Evolutionary conservation across 495 filamentous ascomycete genomes (phyloP).

Genomic region (Achaetomiella virescens): DNA sequence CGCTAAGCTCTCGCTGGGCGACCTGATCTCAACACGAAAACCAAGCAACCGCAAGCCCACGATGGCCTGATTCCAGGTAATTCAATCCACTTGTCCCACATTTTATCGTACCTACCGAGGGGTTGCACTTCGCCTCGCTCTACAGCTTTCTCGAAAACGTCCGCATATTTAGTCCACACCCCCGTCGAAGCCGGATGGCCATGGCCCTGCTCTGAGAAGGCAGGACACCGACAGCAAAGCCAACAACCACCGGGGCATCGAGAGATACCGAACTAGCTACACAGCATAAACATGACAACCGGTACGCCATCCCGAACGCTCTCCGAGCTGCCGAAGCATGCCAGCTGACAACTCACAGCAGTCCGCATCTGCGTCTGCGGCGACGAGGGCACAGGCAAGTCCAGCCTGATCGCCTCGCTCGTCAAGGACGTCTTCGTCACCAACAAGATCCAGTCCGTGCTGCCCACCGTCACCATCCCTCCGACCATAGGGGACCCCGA

Average conservation of each 20-base stretch:
- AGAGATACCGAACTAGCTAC: too few species aligned
- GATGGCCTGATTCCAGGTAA: slow-evolving; percentile 1
- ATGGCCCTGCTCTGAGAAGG: slow-evolving; percentile 3
- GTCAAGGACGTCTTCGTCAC: slow-evolving; percentile 94
- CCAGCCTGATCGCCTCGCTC: slow-evolving; percentile 66
- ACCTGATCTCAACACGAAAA: neutral
- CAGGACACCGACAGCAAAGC: neutral
- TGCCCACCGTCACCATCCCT: slow-evolving; percentile 90
- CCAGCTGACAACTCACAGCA: slow-evolving; percentile 28
- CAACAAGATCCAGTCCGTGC: slow-evolving; percentile 86
- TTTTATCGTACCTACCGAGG: neutral
- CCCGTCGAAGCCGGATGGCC: neutral
- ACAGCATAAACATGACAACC: slow-evolving; percentile 5
- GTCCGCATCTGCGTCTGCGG: slow-evolving; percentile 96
- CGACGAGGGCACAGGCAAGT: slow-evolving; percentile 74
- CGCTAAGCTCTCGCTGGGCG: neutral
- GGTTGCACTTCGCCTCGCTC: neutral
- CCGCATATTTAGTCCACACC: neutral
- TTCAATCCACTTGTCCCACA: neutral
- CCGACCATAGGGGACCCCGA: slow-evolving; percentile 82
- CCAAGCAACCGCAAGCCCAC: neutral
- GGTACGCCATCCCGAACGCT: neutral
- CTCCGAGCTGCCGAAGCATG: neutral
- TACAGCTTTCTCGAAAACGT: neutral
- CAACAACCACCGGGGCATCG: neutral